phyloP scores from a whole-genome alignment of 306 rosid species.

The Cicer arietinum region DNA sequence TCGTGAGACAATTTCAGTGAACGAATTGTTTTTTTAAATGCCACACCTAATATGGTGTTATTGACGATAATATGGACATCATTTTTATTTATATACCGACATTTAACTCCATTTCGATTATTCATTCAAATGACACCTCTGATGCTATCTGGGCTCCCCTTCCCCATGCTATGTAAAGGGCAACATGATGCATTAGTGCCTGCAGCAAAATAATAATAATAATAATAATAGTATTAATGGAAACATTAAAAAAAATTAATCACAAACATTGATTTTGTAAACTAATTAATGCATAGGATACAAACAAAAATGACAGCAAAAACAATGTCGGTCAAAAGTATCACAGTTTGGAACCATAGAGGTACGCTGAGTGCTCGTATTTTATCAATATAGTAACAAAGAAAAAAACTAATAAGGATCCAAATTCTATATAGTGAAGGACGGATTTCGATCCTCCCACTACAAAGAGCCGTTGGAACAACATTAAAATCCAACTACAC shows the following conservation, averaged over 20 bases:
- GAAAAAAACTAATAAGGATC: not conserved
- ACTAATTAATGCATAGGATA: not conserved
- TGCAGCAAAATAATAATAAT: slow-evolving; percentile 42
- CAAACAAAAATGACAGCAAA: slow-evolving; percentile 12
- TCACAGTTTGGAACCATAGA: slow-evolving; percentile 9
- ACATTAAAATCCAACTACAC: not conserved
- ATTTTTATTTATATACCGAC: slow-evolving; percentile 1
- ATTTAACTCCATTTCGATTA: slow-evolving; percentile 25
- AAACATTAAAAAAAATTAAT: slow-evolving; percentile 23
- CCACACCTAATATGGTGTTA: not conserved
- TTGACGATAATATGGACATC: not conserved
- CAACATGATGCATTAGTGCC: slow-evolving; percentile 91
- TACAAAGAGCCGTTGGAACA: not conserved
- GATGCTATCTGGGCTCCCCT: slow-evolving; percentile 90
- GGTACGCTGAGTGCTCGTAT: not conserved
- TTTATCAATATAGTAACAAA: not conserved
- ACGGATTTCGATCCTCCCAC: not conserved
- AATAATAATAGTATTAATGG: not conserved
- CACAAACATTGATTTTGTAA: not conserved
- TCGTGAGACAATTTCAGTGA: not conserved
- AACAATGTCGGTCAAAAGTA: not conserved
- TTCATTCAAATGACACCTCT: slow-evolving; percentile 64
- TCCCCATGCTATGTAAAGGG: slow-evolving; percentile 78
- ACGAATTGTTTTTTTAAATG: not conserved
- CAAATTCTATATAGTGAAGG: not conserved